phyloP scores from a whole-genome alignment of 176 grass and related monocot species.

The Pontederia paniculata region DNA sequence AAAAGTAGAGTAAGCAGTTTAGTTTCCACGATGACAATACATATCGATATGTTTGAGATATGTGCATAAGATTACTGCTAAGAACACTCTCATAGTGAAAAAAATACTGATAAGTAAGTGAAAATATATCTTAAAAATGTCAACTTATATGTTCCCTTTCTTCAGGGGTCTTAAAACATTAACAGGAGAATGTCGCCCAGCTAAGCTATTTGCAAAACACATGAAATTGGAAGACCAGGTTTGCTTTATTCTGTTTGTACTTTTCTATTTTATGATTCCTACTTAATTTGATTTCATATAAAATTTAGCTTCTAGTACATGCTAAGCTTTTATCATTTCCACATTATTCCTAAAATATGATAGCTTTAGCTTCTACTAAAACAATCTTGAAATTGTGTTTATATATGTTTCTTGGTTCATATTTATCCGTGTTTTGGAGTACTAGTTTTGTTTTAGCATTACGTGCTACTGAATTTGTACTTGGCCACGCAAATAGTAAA shows the following conservation, averaged over 20 bases:
- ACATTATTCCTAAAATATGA: background rate
- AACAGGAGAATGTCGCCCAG: slow-evolving; percentile 58
- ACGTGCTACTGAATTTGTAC: too few relatives aligned
- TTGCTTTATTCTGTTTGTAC: background rate
- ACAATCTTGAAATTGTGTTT: too few relatives aligned
- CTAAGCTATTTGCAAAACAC: slow-evolving; percentile 94
- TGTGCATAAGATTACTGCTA: background rate
- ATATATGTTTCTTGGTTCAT: too few relatives aligned
- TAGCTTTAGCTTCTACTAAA: too few relatives aligned
- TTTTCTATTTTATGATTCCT: background rate
- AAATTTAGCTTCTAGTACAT: background rate
- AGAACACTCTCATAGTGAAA: background rate
- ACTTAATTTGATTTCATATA: background rate
- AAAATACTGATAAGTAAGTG: too few relatives aligned
- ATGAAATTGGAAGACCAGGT: slow-evolving; percentile 95
- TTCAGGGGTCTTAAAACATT: slow-evolving; percentile 75
- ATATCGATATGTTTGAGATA: background rate
- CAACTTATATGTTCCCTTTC: slow-evolving; percentile 11
- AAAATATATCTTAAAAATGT: background rate
- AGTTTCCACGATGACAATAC: too few relatives aligned
- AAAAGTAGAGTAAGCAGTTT: too few relatives aligned
- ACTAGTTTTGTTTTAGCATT: too few relatives aligned
- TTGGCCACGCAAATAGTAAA: too few relatives aligned
- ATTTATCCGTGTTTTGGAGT: too few relatives aligned
- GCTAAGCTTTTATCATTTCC: background rate